These are phyloP conservation scores for Penicillium brevicompactum DNA, from an alignment of 2,329 filamentous ascomycete genomes.

Conservation along the genomic window DNA sequence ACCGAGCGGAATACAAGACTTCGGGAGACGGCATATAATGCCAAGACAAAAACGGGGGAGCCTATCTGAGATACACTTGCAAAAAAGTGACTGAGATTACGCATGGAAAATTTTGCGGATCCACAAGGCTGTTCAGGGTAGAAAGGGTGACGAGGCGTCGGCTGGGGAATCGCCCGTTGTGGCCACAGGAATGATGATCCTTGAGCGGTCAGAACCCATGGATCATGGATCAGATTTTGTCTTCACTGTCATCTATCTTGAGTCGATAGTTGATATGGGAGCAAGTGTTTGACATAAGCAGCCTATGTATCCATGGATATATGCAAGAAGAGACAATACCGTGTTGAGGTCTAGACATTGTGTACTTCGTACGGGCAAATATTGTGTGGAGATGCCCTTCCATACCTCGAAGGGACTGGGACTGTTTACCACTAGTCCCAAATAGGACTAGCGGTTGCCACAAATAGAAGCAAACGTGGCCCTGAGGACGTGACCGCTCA, in stretches of 20 bases:
- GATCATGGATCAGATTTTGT: background rate
- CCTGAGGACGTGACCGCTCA: conserved; percentile 15
- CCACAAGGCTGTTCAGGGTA: conserved; percentile 11
- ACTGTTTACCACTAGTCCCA: background rate
- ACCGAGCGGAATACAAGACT: background rate
- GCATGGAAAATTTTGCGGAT: background rate
- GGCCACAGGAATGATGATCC: conserved; percentile 9
- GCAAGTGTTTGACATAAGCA: no score
- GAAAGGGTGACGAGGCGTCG: conserved; percentile 8
- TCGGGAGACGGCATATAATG: background rate
- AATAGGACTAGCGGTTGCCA: conserved; percentile 11
- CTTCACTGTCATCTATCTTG: background rate
- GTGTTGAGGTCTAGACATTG: background rate
- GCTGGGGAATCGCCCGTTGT: background rate
- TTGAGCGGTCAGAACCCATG: conserved; percentile 1
- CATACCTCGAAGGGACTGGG: background rate
- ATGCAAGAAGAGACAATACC: no score
- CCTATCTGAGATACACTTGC: background rate
- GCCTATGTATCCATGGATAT: no score
- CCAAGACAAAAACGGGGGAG: conserved; percentile 10
- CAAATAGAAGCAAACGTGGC: conserved; percentile 33
- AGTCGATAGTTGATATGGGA: background rate
- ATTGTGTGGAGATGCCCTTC: no score
- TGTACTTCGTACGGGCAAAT: background rate
- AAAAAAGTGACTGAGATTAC: background rate